phyloP scores from a whole-genome alignment of 306 rosid species.

The Vigna reflexopilosa region DNA sequence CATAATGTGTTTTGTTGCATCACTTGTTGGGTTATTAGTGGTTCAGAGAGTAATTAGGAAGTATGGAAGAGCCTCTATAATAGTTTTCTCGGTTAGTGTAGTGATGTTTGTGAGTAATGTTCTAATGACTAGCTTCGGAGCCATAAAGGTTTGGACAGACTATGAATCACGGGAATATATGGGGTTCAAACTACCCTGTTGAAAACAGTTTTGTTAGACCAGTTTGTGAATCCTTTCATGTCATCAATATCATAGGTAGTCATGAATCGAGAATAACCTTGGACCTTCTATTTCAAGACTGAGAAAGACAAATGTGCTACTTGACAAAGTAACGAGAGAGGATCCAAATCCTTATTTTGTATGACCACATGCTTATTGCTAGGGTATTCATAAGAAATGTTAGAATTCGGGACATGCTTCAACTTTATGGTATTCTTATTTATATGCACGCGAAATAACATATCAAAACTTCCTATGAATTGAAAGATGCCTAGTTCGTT shows the following conservation, averaged over 20 bases:
- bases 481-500: background rate
- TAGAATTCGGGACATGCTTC: background rate
- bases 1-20: constrained; percentile 68
- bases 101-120: constrained; percentile 82
- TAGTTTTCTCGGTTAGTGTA: constrained; percentile 75
- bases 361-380: background rate
- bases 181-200: constrained; percentile 90
- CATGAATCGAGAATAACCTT: constrained; percentile 4
- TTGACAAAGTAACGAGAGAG: background rate
- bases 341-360: constrained; percentile 4
- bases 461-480: background rate
- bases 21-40: constrained; percentile 71
- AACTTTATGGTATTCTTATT: background rate
- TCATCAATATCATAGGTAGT: background rate
- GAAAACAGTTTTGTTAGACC: constrained; percentile 27
- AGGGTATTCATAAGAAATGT: background rate
- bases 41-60: constrained; percentile 68
- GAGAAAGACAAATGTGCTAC: background rate
- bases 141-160: constrained; percentile 64
- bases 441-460: background rate
- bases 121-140: constrained; percentile 85
- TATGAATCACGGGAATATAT: constrained; percentile 67
- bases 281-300: background rate
- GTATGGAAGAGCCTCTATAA: constrained; percentile 82
- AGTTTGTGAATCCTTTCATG: background rate